Base-by-base conservation (phyloP, 768 basidiomycete genomes). In the Calocybe gangraenosa region DNA sequence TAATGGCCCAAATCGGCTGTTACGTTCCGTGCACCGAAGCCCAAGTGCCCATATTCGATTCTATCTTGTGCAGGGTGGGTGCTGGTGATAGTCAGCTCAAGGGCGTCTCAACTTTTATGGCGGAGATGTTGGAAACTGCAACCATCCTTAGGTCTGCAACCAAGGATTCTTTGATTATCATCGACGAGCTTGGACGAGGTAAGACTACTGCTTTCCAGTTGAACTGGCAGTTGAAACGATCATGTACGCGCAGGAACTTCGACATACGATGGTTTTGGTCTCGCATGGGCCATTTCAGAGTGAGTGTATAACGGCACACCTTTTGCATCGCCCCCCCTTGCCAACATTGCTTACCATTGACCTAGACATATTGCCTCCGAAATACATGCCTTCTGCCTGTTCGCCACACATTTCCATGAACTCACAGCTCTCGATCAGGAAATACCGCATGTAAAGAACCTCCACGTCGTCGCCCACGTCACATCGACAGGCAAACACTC, bases 271-370 rank as follows among this genome's bases (percentile, higher is more conserved):
- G 95, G 95, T 4, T 97, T 97, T 56, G 95, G 94, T 5, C 75
- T 99, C 5, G 96, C 96, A 0, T 99, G 95, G 95, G 92, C 95
- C 1, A 98, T 98, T 55, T 95, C 92, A 41, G 96, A 99, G 94
- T 94, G 62, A 48, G 79, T 63, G 20, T 9, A 11, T 37, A 25
- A 33, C 40, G 37, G 23, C n/a, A n/a, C n/a, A n/a, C n/a, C 25
- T 14, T n/a, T 49, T 6, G 23, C 14, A 13, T 28, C 11, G 5
- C 11, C 25, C 34, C 6, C 7, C n/a, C n/a, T 40, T 15, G 39
- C 31, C 23, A 2, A 5, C 40, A 23, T 34, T 20, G 19, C 33
- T 54, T 32, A 40, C 48, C 22, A 8, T 45, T 17, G 2, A 10
- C 7, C 0, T 45, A 97, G 94, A 62, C 84, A 96, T 57, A 95